Base-by-base conservation (phyloP, 805 yeast species). In the Wickerhamiella alocasiicola region DNA sequence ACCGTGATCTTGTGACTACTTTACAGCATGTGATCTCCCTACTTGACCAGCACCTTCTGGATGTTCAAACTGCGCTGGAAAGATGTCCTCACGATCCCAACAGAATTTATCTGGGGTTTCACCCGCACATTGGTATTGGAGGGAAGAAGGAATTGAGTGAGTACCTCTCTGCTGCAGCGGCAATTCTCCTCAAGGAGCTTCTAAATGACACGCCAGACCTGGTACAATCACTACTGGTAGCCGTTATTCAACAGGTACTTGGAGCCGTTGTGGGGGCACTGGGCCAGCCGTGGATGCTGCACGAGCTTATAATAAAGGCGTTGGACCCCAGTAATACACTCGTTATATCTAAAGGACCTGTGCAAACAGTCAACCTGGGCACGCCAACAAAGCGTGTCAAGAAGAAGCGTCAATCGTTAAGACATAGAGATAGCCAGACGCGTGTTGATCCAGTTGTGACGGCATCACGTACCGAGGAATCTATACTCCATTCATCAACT, bases 261-360 rank as follows among this genome's bases (percentile, higher is more conserved):
- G 20, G 30, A 12, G 37, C 39, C 3, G 27, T 27, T 3, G 9
- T 42, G 2, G 15, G 33, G 11, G 11, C 39, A 1, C 13, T 35
- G 16, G 38, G 43, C 17, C 41, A 42, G 33, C 41, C 44, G 4
- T 39, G 44, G 43, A 31, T 42, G 40, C 11, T 44, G 3, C 36
- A 38, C 21, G 43, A 42, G 34, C 40, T 41, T 5, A 23, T 31
- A 6, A 19, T 32, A 20, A 32, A 27, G 13, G 21, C 19, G 17
- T 6, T 32, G 16, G 32, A 20, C 17, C 31, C 42, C 13, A 3
- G 16, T 4, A 27, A 17, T n/a, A 25, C 26, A 9, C 24, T 32
- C 12, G 36, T 32, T 9, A 26, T 11, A 3, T 20, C 7, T 7
- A 23, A 23, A 23, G 9, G 11, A 7, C 26, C 11, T 7, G 26